Conservation (phyloP, 2,329 filamentous ascomycete genomes). For the Xylariales sp. region DNA sequence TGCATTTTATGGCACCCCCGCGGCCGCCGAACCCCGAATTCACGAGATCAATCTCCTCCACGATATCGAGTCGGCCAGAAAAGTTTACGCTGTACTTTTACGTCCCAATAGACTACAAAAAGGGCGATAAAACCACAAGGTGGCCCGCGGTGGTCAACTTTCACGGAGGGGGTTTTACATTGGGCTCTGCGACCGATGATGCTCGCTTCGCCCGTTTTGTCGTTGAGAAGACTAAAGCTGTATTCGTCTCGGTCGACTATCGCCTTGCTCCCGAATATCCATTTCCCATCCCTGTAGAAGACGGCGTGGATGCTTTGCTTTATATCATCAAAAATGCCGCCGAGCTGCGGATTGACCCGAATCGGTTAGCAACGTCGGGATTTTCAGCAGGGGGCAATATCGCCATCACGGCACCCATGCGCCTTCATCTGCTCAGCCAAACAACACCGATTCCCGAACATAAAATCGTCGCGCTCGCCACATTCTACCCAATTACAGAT, state of each 20-base stretch:
- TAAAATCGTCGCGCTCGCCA: constrained; percentile 62
- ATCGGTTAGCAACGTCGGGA: constrained; percentile 68
- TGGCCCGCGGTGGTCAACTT: constrained; percentile 72
- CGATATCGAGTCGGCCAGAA: constrained; percentile 49
- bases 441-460: constrained; percentile 53
- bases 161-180: constrained; percentile 74
- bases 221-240: constrained; percentile 62
- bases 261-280: constrained; percentile 73
- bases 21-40: constrained; percentile 71
- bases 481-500: constrained; percentile 73
- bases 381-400: constrained; percentile 73
- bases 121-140: constrained; percentile 42
- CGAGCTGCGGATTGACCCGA: constrained; percentile 67
- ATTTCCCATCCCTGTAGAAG: constrained; percentile 73
- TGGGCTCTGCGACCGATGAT: constrained; percentile 72
- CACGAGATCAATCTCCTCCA: constrained; percentile 63
- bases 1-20: constrained; percentile 72
- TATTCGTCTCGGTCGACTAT: constrained; percentile 75
- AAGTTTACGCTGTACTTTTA: constrained; percentile 58
- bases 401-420: constrained; percentile 58
- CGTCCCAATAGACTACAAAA: constrained; percentile 53
- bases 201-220: constrained; percentile 69
- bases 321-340: constrained; percentile 68
- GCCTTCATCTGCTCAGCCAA: constrained; percentile 48
- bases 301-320: constrained; percentile 72